Base-by-base conservation (phyloP, 495 filamentous ascomycete species). In the Tetracladium marchalianum region DNA sequence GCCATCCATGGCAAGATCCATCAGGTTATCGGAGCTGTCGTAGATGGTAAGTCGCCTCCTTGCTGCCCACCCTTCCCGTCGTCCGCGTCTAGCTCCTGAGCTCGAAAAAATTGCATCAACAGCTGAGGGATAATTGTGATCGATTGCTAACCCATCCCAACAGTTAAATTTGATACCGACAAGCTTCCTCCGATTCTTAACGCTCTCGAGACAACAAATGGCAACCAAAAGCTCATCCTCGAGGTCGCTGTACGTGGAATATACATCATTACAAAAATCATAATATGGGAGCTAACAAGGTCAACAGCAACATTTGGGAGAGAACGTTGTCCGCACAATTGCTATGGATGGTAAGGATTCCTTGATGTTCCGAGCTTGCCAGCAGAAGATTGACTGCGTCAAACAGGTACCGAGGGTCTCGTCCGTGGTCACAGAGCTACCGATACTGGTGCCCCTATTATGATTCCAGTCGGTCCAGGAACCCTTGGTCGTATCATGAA, bases 401-500 rank as follows among this genome's bases (percentile, higher is more conserved):
- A 6, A 47, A 52, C 32, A 95, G 89, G 89, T 92, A 98, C 92
- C 67, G 92, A 97, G 75, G 92, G 92, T 85, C 87, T 98, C 60
- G 81, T 85, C 60, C 90, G 92, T 80, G 92, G 92, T 67, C 72
- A 76, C 62, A 74, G 73, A 62, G 86, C 84, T 60, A 72, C 67
- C 57, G 92, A 98, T 68, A 95, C 90, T 62, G 93, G 93, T 65
- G 73, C 79, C 51, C 92, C 92, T 63, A 98, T 98, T 78, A 90
- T 81, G 72, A 86, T 98, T 63, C 92, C 92, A 63, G 92, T 98
- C 76, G 92, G 92, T 63, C 78, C 80, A 60, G 88, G 77, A 63
- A 95, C 90, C 44, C 85, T 98, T 54, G 92, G 92, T 62, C 92
- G 92, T 81, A 98, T 98, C 78, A 88, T 98, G 77, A 98, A 98